phyloP scores from a whole-genome alignment of 192 early-diverging fungal genomes.

The Coemansia pectinata region DNA sequence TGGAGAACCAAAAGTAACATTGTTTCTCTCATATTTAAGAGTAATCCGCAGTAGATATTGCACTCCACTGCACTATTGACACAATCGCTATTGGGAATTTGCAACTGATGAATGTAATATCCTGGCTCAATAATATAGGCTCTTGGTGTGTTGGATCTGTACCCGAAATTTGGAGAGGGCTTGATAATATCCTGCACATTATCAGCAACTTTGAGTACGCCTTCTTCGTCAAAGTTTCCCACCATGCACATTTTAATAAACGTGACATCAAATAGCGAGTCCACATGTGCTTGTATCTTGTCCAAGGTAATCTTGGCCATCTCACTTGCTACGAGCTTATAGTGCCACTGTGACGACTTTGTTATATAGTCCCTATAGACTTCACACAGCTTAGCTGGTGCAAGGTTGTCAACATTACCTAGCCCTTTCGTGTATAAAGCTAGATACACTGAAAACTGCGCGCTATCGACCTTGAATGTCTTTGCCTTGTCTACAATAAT shows the following conservation, averaged over 20 bases:
- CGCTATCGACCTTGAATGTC: not conserved
- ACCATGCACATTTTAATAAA: not conserved
- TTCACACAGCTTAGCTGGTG: not conserved
- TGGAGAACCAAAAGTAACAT: conserved; percentile 59
- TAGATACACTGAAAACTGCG: not conserved
- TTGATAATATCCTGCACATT: conserved; percentile 15
- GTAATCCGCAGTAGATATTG: not conserved
- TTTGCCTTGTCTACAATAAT: not conserved
- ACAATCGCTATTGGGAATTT: not conserved
- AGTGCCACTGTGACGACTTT: not conserved
- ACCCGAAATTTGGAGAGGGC: conserved; percentile 27
- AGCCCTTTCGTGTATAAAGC: not conserved
- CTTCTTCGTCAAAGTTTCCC: not conserved
- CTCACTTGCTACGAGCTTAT: not conserved
- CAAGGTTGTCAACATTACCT: not conserved
- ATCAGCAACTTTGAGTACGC: not conserved
- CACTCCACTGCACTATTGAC: not conserved
- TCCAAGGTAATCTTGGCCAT: conserved; percentile 1
- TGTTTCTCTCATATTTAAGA: not conserved
- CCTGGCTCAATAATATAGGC: conserved; percentile 82
- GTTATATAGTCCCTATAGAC: not conserved
- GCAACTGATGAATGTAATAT: conserved; percentile 7
- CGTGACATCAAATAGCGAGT: conserved; percentile 29
- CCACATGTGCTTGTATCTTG: not conserved
- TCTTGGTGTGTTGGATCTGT: conserved; percentile 90